Evolutionary conservation across 2,329 filamentous ascomycete genomes (phyloP), one percentile per base, ranked within the genome.

Genomic region (Hypoxylon sp.): DNA sequence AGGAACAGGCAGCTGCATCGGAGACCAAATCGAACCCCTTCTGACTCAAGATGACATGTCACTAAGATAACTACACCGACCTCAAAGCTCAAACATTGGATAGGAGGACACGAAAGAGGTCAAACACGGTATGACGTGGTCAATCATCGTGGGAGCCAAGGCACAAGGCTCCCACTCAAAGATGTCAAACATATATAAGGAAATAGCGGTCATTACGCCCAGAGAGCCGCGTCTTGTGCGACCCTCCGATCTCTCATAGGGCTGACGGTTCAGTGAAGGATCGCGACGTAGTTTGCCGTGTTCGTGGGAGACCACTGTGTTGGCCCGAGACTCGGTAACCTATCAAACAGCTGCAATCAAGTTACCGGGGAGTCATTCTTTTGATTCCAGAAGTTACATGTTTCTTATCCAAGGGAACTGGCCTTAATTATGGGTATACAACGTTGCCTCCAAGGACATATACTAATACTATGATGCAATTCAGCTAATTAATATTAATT

Each of bases 51-150:
- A 17, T 47, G 14, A 17, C 6, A 8, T 31, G 9, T 13, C 19
- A 13, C 5, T 3, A 33, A 26, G 47, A 14, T 37, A 52, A 26
- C 29, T 31, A 42, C 19, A 46, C 11, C 37, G n/a, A 8, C 5
- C 39, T 31, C n/a, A 11, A 17, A 5, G 33, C 47, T 8, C 55
- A 58, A 67, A 59, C 50, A 66, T 11, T 29, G 26, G 22, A 35
- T 5, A 47, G 39, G 9, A 13, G 17, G n/a, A 29, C 22, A 5
- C 44, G 26, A 14, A 31, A 37, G 31, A 24, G 26, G 9, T 24
- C 60, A 63, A 68, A 70, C 65, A 65, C 61, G 64, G 60, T 50
- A 63, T 71, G 68, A 68, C 68, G 65, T 71, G 68, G 63, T 50
- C 50, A 42, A 44, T 35, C 6, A 5, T 11, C 29, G 42, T n/a